Conservation (phyloP, 805 yeast species). For the Sugiyamaella chiloensis region DNA sequence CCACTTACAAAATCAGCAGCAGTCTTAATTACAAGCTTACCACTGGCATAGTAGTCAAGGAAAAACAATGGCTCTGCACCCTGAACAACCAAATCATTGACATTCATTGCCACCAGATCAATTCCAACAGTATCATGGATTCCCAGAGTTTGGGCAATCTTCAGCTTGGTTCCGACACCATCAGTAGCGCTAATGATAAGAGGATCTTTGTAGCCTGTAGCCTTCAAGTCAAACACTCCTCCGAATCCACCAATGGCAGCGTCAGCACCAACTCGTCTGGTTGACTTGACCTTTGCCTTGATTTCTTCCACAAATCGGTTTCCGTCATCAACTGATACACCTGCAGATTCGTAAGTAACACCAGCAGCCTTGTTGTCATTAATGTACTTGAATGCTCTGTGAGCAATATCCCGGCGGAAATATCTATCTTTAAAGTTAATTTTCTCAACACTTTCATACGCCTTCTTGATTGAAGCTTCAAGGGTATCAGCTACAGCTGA, state of each 20-base stretch:
- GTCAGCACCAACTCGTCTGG: slow-evolving; percentile 94
- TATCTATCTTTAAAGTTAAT: slow-evolving; percentile 73
- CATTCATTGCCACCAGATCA: slow-evolving; percentile 98
- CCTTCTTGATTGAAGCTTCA: slow-evolving; percentile 76
- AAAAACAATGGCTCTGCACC: slow-evolving; percentile 98
- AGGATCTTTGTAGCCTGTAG: slow-evolving; percentile 77
- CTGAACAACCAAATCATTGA: slow-evolving; percentile 94
- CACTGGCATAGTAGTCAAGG: slow-evolving; percentile 95
- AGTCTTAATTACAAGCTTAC: slow-evolving; percentile 75
- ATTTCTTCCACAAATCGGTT: slow-evolving; percentile 85
- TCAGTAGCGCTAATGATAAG: slow-evolving; percentile 95
- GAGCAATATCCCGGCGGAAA: slow-evolving; percentile 91
- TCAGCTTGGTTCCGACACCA: slow-evolving; percentile 97
- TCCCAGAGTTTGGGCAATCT: slow-evolving; percentile 85
- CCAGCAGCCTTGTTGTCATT: slow-evolving; percentile 35
- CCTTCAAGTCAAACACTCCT: slow-evolving; percentile 86
- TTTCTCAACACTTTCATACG: slow-evolving; percentile 78
- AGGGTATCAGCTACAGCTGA: slow-evolving; percentile 79
- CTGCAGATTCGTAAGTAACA: slow-evolving; percentile 91
- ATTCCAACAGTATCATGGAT: slow-evolving; percentile 98
- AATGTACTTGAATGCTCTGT: slow-evolving; percentile 72
- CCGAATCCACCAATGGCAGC: slow-evolving; percentile 99
- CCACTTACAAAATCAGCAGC: slow-evolving; percentile 91
- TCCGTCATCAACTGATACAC: slow-evolving; percentile 97
- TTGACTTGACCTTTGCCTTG: slow-evolving; percentile 85